Base-by-base conservation (phyloP, 1,284 basidiomycete species). In the Pholiota adiposa region DNA sequence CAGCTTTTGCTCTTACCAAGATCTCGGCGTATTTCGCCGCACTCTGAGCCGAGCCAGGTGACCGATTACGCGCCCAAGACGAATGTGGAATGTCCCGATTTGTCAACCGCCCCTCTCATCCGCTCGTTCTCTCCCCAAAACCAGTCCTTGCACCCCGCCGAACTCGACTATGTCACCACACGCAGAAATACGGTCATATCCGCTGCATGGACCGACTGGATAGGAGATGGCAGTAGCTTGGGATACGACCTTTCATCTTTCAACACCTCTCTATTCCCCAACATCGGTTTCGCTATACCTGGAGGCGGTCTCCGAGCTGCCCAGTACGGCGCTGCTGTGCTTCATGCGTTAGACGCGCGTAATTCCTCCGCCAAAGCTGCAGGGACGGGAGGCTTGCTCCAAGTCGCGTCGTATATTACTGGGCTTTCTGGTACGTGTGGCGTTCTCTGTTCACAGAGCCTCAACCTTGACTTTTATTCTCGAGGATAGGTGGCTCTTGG, bases 371-470 rank as follows among this genome's bases (percentile, higher is more conserved):
- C 87, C 16, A 83, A 81, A 65, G 65, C 72, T 2, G 77, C 73
- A 2, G 87, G 87, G 5, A 88, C 87, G 0, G 89, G 87, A 3
- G 89, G 89, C 2, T 70, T 90, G 0, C 73, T 89, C 40, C 88
- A 90, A 68, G 83, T 87, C 27, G 69, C 83, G 11, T 84, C 84
- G 1, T 90, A 90, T 72, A 70, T 89, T 31, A 70, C 82, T 9
- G 86, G 81, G 1, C 75, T 89, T 0, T 89, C 87, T 56, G 88
- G 88, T 83, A 59, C 52, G 74, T 70, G 6, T 21, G 19, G 11
- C 27, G 29, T 33, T 52, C 4, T 48, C 33, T 21, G 9, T n/a
- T 38, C 4, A n/a, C n/a, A n/a, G n/a, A n/a, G n/a, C n/a, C n/a
- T n/a, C n/a, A n/a, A n/a, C n/a, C n/a, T n/a, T n/a, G n/a, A n/a